Conservation (phyloP, 2,329 filamentous ascomycete species). For the Cladosporium sp. region DNA sequence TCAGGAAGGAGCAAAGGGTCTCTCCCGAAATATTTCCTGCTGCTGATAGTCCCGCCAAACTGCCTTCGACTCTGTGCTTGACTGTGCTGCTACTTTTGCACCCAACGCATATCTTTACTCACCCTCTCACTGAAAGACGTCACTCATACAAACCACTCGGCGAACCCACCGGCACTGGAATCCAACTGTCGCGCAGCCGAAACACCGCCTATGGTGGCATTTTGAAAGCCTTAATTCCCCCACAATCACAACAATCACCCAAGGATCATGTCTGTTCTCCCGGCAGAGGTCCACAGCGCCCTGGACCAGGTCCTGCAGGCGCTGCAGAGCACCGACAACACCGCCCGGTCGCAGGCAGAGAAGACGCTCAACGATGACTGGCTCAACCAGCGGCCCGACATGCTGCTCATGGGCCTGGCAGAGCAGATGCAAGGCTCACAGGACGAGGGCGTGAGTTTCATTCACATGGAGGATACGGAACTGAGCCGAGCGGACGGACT, state of each 20-base stretch:
- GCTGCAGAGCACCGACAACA: constrained; percentile 87
- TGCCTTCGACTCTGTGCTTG: not conserved
- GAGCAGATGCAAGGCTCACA: constrained; percentile 84
- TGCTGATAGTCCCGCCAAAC: not conserved
- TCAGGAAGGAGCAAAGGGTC: not conserved
- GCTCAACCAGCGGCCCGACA: constrained; percentile 76
- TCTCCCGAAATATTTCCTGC: not conserved
- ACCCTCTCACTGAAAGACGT: not conserved
- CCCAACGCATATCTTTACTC: not conserved
- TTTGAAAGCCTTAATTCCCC: constrained; percentile 16
- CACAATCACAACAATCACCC: constrained; percentile 19
- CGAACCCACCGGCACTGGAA: not conserved
- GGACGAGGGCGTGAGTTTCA: constrained; percentile 64
- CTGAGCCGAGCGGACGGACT: not conserved
- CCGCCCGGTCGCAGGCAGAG: constrained; percentile 79
- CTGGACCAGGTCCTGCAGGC: constrained; percentile 83
- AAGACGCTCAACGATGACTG: constrained; percentile 89
- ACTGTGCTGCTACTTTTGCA: not conserved
- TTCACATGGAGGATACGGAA: not conserved
- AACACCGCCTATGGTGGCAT: not conserved
- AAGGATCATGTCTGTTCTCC: constrained; percentile 65
- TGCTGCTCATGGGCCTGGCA: constrained; percentile 88
- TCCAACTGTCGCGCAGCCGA: not conserved
- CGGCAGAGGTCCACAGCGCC: constrained; percentile 79
- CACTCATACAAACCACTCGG: constrained; percentile 3